phyloP scores from a whole-genome alignment of 805 yeast genomes.

The Yarrowia sp. region DNA sequence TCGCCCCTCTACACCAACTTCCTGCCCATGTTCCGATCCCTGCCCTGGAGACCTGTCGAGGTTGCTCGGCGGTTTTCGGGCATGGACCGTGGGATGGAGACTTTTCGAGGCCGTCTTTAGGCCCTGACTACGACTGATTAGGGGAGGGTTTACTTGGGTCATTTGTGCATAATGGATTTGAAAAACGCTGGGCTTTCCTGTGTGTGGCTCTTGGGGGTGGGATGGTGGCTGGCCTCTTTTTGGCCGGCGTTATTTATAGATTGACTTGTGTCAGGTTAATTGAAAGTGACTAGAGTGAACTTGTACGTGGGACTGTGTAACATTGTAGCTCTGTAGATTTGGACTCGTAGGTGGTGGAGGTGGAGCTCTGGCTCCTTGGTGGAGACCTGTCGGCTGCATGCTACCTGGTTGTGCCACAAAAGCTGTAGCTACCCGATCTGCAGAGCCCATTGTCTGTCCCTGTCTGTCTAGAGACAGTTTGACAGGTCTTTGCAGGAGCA shows the following conservation, averaged over 20 bases:
- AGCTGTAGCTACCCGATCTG: too few relatives aligned
- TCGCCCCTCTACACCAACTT: slow-evolving; percentile 75
- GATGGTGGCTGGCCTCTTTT: slow-evolving; percentile 22
- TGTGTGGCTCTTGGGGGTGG: slow-evolving; percentile 22
- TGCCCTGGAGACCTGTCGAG: slow-evolving; percentile 68
- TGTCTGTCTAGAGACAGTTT: too few relatives aligned
- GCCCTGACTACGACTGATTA: too few relatives aligned
- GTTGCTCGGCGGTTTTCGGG: slow-evolving; percentile 59
- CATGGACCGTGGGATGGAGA: slow-evolving; percentile 50
- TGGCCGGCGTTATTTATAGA: slow-evolving; percentile 23
- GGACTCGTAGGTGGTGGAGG: not conserved
- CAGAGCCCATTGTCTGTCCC: too few relatives aligned
- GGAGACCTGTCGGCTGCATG: too few relatives aligned
- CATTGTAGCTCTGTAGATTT: not conserved
- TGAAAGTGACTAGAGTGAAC: slow-evolving; percentile 24
- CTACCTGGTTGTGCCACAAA: too few relatives aligned
- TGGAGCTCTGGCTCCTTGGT: not conserved
- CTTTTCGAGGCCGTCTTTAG: slow-evolving; percentile 18
- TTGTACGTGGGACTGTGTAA: not conserved
- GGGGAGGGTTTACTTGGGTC: too few relatives aligned
- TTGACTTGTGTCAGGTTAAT: slow-evolving; percentile 18
- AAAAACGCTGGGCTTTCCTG: slow-evolving; percentile 8
- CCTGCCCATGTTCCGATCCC: slow-evolving; percentile 65
- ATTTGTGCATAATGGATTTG: not conserved
- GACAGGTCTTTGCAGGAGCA: too few relatives aligned